Percentiles rank a stretch among this genome's conserved stretches.
phyloP scores from a whole-genome alignment of 1,139 yeast genomes.

The Blastobotrys persicus region DNA sequence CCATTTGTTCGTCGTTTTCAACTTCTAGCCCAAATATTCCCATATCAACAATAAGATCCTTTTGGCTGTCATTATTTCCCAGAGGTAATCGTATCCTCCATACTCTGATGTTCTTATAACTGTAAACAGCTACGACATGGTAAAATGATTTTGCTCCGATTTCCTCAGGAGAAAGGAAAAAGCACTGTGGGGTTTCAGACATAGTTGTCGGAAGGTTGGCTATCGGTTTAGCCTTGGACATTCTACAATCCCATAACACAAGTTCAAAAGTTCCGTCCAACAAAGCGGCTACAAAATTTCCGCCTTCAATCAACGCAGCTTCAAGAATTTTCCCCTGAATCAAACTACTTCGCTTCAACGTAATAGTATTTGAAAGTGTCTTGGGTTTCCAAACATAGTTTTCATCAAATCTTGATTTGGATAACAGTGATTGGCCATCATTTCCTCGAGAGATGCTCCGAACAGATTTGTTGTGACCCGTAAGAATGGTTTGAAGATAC shows the following conservation, averaged over 20 bases:
- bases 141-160: constrained; percentile 26
- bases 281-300: constrained; percentile 49
- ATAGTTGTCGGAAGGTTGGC: constrained; percentile 27
- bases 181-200: constrained; percentile 38
- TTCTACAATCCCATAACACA: constrained; percentile 63
- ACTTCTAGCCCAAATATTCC: constrained; percentile 27
- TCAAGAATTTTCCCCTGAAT: constrained; percentile 41
- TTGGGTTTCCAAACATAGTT: constrained; percentile 36
- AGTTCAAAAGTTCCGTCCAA: constrained; percentile 40
- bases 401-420: constrained; percentile 39
- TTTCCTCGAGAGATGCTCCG: constrained; percentile 61
- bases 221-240: constrained; percentile 13
- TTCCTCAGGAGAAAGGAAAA: constrained; percentile 50
- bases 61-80: constrained; percentile 6
- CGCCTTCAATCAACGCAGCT: constrained; percentile 56
- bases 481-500: constrained; percentile 43
- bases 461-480: constrained; percentile 85
- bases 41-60: constrained; percentile 16
- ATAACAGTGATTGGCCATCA: constrained; percentile 57
- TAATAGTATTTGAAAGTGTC: constrained; percentile 28
- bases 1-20: constrained; percentile 37
- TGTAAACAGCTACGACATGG: constrained; percentile 47
- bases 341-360: constrained; percentile 32
- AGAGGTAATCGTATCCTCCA: constrained; percentile 19
- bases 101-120: constrained; percentile 17